Base-by-base conservation (phyloP, 352 stramenopile species). In the Phytophthora pini region DNA sequence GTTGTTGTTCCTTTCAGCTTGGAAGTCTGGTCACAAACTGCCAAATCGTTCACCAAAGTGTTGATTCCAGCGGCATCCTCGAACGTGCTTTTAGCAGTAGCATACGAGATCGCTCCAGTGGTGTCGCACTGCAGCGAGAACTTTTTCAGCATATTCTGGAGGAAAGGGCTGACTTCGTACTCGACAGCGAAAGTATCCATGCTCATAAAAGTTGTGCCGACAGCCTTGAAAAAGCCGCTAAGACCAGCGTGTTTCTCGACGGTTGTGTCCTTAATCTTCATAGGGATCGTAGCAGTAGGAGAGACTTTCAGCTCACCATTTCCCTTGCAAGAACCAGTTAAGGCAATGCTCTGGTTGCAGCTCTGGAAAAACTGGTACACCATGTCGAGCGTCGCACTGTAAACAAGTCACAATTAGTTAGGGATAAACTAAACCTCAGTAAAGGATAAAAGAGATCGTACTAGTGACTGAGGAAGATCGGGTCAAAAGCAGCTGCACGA, bases 331-430 rank as follows among this genome's bases (percentile, higher is more conserved):
- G 64, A 60, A 0, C 70, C 70, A 0, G 77, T 75, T 13, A 92
- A 51, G 48, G 59, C 47, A 56, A 66, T 17, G 41, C 54, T 81
- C 56, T 73, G 68, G 45, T 78, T 84, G 64, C 81, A 92, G 39
- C 66, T 77, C 57, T 89, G 80, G 51, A 81, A 80, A 49, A 90
- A 78, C 38, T 82, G 80, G 52, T 89, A 92, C 40, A 89, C 55
- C 56, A 87, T 69, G 24, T 89, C 84, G 4, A 85, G 29, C 62
- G 77, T 87, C 22, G 81, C 70, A 38, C 64, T 82, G 26, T 15
- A 65, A 11, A 52, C 32, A 59, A 45, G 58, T 54, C 17, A 44
- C 17, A 49, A 12, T 29, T 44, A 9, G 24, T 55, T 27, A 41
- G 36, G 38, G 31, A 2, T 36, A 27, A 26, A 66, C 11, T 20